Evolutionary conservation across 768 basidiomycete genomes (phyloP).

Genomic region (Tremella yokohamensis): DNA sequence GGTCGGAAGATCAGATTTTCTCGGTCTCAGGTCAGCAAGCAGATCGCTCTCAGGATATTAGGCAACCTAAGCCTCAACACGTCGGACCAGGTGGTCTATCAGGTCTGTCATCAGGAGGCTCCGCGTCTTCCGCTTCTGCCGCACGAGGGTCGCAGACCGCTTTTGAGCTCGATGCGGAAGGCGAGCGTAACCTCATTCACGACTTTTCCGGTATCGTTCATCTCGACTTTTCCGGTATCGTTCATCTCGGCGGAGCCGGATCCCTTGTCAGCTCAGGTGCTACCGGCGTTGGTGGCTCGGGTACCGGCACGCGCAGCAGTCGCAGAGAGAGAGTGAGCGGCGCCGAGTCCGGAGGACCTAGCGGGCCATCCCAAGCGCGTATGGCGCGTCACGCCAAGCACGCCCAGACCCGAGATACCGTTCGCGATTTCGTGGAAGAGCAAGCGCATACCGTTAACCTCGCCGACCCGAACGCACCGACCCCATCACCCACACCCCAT

Average conservation of each 20-base stretch:
- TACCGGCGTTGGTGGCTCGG: slow-evolving; percentile 11
- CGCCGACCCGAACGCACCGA: slow-evolving; percentile 46
- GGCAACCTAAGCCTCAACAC: slow-evolving; percentile 21
- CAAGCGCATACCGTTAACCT: slow-evolving; percentile 43
- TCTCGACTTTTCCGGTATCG: slow-evolving; percentile 27
- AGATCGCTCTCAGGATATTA: slow-evolving; percentile 1
- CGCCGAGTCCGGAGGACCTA: slow-evolving; percentile 5
- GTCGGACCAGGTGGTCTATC: slow-evolving; percentile 7
- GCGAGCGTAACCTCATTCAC: slow-evolving; percentile 22
- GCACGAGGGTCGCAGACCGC: slow-evolving; percentile 2
- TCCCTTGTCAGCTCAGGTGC: not conserved
- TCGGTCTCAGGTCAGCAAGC: slow-evolving; percentile 5
- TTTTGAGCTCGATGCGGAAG: slow-evolving; percentile 30
- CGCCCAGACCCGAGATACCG: slow-evolving; percentile 19
- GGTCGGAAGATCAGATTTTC: slow-evolving; percentile 17
- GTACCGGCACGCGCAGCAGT: slow-evolving; percentile 12
- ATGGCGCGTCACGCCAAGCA: slow-evolving; percentile 10
- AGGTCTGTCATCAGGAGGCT: not conserved
- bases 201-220: slow-evolving; percentile 42
- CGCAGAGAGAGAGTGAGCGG: not conserved
- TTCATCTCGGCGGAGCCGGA: not conserved
- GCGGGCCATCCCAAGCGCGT: slow-evolving; percentile 6
- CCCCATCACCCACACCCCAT: slow-evolving; percentile 23
- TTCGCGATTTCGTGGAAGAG: slow-evolving; percentile 31
- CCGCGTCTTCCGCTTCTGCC: not conserved